Percentiles rank a stretch among this genome's conserved stretches.
phyloP scores from a whole-genome alignment of 148 eudicot species.

The Chenopodium berlandieri region DNA sequence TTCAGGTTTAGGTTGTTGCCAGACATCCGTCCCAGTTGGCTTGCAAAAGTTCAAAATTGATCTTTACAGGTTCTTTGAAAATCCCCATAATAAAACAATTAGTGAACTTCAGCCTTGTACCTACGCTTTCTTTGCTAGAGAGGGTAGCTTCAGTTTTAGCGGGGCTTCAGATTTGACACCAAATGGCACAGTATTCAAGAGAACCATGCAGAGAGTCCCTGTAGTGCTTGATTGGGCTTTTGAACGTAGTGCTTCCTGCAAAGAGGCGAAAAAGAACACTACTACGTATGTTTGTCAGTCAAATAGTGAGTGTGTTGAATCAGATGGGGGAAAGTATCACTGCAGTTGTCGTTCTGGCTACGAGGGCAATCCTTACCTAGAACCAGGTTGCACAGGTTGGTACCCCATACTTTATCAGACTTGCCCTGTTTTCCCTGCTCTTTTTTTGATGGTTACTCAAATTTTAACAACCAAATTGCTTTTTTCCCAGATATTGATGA shows the following conservation, averaged over 20 bases:
- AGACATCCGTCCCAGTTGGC: conserved; percentile 27
- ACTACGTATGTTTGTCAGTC: conserved; percentile 34
- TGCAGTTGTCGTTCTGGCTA: conserved; percentile 44
- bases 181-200: not conserved
- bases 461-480: not conserved
- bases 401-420: not conserved
- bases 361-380: conserved; percentile 47
- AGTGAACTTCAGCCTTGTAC: conserved; percentile 19
- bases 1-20: conserved; percentile 31
- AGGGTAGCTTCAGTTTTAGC: conserved; percentile 19
- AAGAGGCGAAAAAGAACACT: conserved; percentile 27
- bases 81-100: conserved; percentile 2
- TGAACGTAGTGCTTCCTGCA: conserved; percentile 21
- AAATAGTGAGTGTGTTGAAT: conserved; percentile 37
- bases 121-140: conserved; percentile 23
- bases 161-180: conserved; percentile 22
- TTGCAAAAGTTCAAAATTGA: conserved; percentile 21
- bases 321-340: conserved; percentile 32
- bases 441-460: no score
- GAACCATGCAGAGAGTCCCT: conserved; percentile 15
- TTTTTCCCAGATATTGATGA: conserved; percentile 31
- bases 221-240: conserved; percentile 30
- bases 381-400: conserved; percentile 39
- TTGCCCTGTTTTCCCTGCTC: not conserved
- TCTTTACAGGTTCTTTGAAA: conserved; percentile 10